Percentiles rank a stretch among this genome's conserved stretches.
These are phyloP conservation scores for Fraxinus albicans DNA, from an alignment of 305 asterid species.

Conservation along the genomic window DNA sequence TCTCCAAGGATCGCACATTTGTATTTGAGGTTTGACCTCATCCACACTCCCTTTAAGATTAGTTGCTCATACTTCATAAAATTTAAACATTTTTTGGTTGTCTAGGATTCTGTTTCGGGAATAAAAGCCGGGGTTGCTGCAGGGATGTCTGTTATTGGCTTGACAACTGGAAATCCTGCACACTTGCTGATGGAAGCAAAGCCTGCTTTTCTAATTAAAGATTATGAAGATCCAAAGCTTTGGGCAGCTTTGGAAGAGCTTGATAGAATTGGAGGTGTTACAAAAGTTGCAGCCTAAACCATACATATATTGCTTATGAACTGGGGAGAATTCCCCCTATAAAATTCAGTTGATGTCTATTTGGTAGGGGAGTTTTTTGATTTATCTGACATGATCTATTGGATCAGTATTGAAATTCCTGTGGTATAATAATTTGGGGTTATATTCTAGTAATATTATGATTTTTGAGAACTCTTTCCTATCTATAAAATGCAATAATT, in stretches of 20 bases:
- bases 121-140: conserved; percentile 96
- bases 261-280: conserved; percentile 44
- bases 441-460: neutral
- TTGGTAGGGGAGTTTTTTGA: neutral
- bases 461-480: neutral
- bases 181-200: conserved; percentile 63
- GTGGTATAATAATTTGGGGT: neutral
- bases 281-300: conserved; percentile 17
- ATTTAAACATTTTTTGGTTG: neutral
- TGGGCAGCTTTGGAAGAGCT: conserved; percentile 75
- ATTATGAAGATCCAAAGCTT: conserved; percentile 81
- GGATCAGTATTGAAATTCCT: neutral
- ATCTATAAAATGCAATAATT: neutral
- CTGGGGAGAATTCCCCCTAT: neutral
- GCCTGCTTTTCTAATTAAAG: conserved; percentile 76
- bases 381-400: neutral
- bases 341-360: neutral
- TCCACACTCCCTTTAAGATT: neutral
- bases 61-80: neutral
- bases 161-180: conserved; percentile 81
- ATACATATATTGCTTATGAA: neutral
- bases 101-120: conserved; percentile 90
- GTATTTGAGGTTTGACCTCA: conserved; percentile 72
- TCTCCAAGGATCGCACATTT: conserved; percentile 77
- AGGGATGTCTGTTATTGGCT: conserved; percentile 76